Percentiles rank a stretch among this genome's conserved stretches.
phyloP scores from a whole-genome alignment of 1,139 yeast genomes.

The Hyphopichia pseudoburtonii region DNA sequence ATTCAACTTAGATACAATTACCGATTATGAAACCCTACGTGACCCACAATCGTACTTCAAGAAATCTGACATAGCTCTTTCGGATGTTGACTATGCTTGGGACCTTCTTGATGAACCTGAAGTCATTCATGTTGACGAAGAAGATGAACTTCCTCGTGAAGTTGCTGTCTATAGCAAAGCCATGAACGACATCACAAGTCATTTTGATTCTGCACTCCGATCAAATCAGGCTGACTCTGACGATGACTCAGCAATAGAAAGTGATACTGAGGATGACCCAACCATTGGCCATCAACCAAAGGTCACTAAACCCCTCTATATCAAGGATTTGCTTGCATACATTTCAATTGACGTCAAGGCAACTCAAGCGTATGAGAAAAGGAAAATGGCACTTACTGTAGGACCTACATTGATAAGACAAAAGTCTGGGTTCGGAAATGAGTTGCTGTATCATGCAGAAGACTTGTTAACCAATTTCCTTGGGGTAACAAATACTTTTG shows the following conservation, averaged over 20 bases:
- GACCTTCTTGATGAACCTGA: conserved; percentile 8
- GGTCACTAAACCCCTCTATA: conserved; percentile 56
- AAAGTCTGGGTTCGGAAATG: conserved; percentile 54
- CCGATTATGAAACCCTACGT: conserved; percentile 5
- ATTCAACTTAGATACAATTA: conserved; percentile 30
- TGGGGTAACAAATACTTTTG: conserved; percentile 49
- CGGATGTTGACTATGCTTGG: conserved; percentile 9
- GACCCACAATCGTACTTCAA: conserved; percentile 1
- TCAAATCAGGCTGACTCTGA: conserved; percentile 5
- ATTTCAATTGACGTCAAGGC: conserved; percentile 44
- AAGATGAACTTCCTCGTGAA: background rate
- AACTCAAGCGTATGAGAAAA: conserved; percentile 51
- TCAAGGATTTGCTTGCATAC: conserved; percentile 61
- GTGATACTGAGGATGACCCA: conserved; percentile 57
- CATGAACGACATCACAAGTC: background rate
- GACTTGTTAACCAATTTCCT: conserved; percentile 46
- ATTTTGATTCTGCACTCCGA: background rate
- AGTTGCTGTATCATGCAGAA: conserved; percentile 49
- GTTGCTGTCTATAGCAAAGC: background rate
- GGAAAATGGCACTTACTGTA: conserved; percentile 44
- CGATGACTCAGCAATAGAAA: conserved; percentile 36
- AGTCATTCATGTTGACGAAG: background rate
- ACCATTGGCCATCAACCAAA: conserved; percentile 33
- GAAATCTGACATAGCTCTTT: conserved; percentile 2
- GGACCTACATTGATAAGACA: conserved; percentile 59